Evolutionary conservation across 345 rosid genomes (phyloP).

Genomic region (Pelargonium nanum): DNA sequence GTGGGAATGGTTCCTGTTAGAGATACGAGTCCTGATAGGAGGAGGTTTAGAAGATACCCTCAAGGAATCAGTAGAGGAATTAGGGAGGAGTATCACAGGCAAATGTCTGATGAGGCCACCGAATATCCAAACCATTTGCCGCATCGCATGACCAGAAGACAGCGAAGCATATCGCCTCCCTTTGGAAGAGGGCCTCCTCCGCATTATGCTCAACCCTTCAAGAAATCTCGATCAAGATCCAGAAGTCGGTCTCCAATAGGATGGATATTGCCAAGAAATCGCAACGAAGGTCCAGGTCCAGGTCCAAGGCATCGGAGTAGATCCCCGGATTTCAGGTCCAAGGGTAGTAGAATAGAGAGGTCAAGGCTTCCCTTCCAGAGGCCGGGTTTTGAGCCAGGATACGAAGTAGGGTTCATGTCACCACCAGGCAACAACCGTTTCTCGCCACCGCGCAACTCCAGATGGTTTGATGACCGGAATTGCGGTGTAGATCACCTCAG

Average conservation of each 20-base stretch:
- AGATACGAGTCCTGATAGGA: conserved; percentile 27
- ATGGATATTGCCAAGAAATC: conserved; percentile 21
- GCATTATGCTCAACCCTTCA: conserved; percentile 17
- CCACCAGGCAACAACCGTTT: conserved; percentile 8
- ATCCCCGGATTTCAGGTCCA: conserved; percentile 33
- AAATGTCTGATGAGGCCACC: conserved; percentile 13
- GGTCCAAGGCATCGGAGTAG: conserved; percentile 28
- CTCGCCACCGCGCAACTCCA: conserved; percentile 20
- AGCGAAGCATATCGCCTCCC: conserved; percentile 34
- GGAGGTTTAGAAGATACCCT: conserved; percentile 28
- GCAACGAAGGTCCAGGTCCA: conserved; percentile 24
- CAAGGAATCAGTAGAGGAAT: conserved; percentile 16
- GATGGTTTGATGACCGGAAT: conserved; percentile 31
- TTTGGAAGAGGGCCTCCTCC: conserved; percentile 16
- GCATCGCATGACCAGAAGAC: conserved; percentile 27
- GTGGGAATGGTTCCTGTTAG: conserved; percentile 14
- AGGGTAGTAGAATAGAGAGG: conserved; percentile 23
- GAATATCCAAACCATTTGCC: conserved; percentile 24
- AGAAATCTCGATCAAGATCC: conserved; percentile 33
- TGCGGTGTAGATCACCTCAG: conserved; percentile 21
- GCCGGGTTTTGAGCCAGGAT: conserved; percentile 19
- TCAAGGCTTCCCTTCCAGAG: conserved; percentile 33
- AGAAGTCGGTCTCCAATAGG: conserved; percentile 36
- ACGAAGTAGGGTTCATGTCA: conserved; percentile 20
- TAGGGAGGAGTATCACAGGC: conserved; percentile 25